Evolutionary conservation across 1,139 yeast species (phyloP).

Genomic region (Saccharomyces hybrid): DNA sequence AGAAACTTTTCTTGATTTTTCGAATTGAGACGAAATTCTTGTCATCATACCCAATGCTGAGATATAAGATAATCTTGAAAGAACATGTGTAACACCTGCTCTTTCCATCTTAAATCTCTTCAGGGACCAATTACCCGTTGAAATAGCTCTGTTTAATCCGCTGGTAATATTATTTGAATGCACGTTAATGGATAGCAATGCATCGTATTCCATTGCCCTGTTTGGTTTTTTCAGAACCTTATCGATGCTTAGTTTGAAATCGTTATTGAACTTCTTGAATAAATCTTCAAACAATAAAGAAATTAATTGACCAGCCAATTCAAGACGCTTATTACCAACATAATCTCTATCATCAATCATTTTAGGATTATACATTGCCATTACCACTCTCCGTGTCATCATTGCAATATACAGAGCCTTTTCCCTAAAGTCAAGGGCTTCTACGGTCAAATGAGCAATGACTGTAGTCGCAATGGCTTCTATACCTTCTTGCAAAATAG

Average conservation of each 20-base stretch:
- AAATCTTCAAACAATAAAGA: constrained; percentile 91
- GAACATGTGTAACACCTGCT: constrained; percentile 97
- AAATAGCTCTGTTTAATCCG: constrained; percentile 92
- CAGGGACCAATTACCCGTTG: constrained; percentile 98
- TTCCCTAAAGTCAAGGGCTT: constrained; percentile 81
- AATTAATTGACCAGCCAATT: constrained; percentile 95
- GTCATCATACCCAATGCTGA: constrained; percentile 99
- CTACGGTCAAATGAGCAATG: constrained; percentile 88
- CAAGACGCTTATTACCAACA: constrained; percentile 95
- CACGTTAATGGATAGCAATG: constrained; percentile 76
- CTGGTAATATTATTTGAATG: constrained; percentile 89
- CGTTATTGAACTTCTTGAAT: constrained; percentile 90
- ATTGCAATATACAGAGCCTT: constrained; percentile 90
- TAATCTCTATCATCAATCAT: constrained; percentile 98
- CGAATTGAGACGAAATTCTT: constrained; percentile 95
- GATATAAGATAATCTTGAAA: constrained; percentile 83
- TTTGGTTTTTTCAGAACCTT: constrained; percentile 90
- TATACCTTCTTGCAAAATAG: constrained; percentile 86
- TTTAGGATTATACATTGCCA: constrained; percentile 91
- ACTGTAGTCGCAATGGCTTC: constrained; percentile 96
- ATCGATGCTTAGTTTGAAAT: constrained; percentile 90
- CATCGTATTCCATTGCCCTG: constrained; percentile 92
- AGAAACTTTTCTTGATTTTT: constrained; percentile 92
- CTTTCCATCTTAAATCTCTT: constrained; percentile 99
- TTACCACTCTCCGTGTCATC: constrained; percentile 92